Evolutionary conservation across 176 grass and related monocot genomes (phyloP), one percentile per base, ranked within the genome.

Genomic region (Cenchrus fungigraminus): DNA sequence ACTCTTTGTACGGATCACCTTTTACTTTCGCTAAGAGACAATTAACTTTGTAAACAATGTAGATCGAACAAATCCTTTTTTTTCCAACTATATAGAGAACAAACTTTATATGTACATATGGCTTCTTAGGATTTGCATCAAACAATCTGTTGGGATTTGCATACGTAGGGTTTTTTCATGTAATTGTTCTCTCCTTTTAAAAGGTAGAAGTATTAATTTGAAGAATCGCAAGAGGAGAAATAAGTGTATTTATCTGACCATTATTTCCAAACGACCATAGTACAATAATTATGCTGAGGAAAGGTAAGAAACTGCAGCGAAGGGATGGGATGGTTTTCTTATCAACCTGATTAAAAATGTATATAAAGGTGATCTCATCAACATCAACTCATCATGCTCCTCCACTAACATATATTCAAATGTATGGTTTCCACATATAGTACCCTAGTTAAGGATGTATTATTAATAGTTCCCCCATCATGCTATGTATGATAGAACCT

Each of bases 381-480:
- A 54, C 65, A 81, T 69, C 65, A 81, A 70, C 42, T 60, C n/a
- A 12, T 72, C 37, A 12, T 57, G 42, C 14, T 60, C 8, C 52
- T 59, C 67, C 80, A 72, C 40, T 49, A 71, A 14, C 52, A 82
- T 46, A 45, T 70, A 60, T 45, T 58, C 1, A 29, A 58, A 71
- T 47, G 4, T 57, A 12, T 19, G 14, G 54, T 71, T 81, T 71
- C 80, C 22, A 71, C 12, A 82, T 71, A 71, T 60, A 82, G 37
- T 60, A 82, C 42, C 71, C 13, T 59, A 43, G 52, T 70, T 68
- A 68, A 55, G 16, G 32, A 56, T 81, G 32, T 22, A 57, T 6
- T 10, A 14, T 69, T 69, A 42, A 56, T 4, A 58, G 34, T 68
- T 60, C 69, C 2, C 6, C 17, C 13, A 55, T 19, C 37, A 44